These are phyloP conservation scores for Auxenochlorella pyrenoidosa DNA, from an alignment of 139 green algal genomes.

Conservation along the genomic window DNA sequence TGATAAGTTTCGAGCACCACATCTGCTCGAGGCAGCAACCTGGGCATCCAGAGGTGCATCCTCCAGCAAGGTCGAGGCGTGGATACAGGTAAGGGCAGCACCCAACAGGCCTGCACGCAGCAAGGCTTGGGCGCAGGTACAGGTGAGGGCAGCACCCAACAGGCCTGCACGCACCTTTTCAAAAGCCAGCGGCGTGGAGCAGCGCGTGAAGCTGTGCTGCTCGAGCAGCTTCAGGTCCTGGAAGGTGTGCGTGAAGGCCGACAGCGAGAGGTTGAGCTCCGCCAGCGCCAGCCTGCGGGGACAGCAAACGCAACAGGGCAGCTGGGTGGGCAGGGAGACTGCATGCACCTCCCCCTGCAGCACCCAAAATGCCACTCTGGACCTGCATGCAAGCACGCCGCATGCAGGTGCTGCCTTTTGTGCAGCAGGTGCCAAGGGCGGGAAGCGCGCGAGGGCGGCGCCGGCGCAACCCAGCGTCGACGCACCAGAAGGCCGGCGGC, in stretches of 20 bases:
- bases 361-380: too few species aligned
- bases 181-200: background rate
- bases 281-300: slow-evolving; percentile 10
- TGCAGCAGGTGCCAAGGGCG: background rate
- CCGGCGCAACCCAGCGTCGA: too few species aligned
- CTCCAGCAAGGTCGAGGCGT: too few species aligned
- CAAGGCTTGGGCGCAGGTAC: too few species aligned
- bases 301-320: background rate
- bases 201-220: background rate
- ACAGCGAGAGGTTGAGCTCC: slow-evolving; percentile 23
- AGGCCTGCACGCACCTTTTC: background rate
- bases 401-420: too few species aligned
- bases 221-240: slow-evolving; percentile 13
- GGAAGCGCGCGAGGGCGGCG: background rate
- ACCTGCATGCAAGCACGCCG: background rate
- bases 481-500: background rate
- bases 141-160: background rate
- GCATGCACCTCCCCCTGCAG: too few species aligned
- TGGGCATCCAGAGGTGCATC: too few species aligned
- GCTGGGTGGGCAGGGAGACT: background rate
- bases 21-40: background rate
- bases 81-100: too few species aligned
- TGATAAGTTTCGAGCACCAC: too few species aligned
- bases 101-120: too few species aligned
- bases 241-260: slow-evolving; percentile 21